Evolutionary conservation across 768 basidiomycete genomes (phyloP).

Genomic region (Psilocybe tampanensis): DNA sequence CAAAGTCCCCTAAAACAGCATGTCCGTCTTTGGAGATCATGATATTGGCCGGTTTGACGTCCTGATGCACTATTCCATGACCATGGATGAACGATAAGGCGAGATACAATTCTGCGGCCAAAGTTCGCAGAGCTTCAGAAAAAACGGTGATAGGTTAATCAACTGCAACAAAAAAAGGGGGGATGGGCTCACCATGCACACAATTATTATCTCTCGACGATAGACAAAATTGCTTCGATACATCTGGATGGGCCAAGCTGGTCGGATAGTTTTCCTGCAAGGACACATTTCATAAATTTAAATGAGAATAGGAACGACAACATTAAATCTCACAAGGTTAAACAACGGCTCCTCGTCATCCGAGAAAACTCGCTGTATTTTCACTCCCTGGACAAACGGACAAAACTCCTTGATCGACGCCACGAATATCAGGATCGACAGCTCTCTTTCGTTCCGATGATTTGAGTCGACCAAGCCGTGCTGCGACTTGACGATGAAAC

Average conservation of each 20-base stretch:
- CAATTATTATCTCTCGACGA: not conserved
- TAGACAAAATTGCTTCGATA: slow-evolving; percentile 28
- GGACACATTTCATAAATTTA: too few species aligned
- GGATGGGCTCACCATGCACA: not conserved
- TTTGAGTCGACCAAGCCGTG: not conserved
- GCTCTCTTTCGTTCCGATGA: not conserved
- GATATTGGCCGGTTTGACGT: too few species aligned
- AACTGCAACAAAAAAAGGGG: too few species aligned
- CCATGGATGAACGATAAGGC: too few species aligned
- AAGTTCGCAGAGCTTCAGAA: too few species aligned
- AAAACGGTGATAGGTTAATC: not conserved
- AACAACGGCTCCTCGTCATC: not conserved
- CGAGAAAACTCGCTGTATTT: not conserved
- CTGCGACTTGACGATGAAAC: not conserved
- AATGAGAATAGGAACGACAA: too few species aligned
- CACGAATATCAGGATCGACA: slow-evolving; percentile 1
- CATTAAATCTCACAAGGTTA: slow-evolving; percentile 7
- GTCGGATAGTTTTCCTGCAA: slow-evolving; percentile 33
- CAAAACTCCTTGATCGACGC: slow-evolving; percentile 5
- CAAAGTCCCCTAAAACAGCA: too few species aligned
- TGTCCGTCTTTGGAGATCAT: too few species aligned
- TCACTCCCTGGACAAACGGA: slow-evolving; percentile 12
- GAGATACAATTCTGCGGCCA: too few species aligned
- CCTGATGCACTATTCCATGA: too few species aligned
- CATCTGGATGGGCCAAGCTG: slow-evolving; percentile 29